Evolutionary conservation across 2,329 filamentous ascomycete genomes (phyloP).

Genomic region (Gaeumannomyces sp.): DNA sequence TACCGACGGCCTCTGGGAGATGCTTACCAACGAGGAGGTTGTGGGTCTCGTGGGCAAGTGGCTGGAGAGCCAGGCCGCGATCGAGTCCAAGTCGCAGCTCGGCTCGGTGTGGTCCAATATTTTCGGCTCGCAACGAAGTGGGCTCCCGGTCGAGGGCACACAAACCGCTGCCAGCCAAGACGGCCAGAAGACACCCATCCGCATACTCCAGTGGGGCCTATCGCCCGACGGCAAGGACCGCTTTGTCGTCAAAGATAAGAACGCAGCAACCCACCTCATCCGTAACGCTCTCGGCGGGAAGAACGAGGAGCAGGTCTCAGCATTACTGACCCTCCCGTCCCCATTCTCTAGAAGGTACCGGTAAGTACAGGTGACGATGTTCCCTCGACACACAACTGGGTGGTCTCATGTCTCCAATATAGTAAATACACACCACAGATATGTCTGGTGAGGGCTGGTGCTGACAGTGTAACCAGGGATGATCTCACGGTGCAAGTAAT

Average conservation of each 20-base stretch:
- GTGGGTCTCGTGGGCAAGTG: slow-evolving; percentile 94
- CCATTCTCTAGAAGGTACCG: slow-evolving; percentile 89
- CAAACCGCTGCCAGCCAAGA: slow-evolving; percentile 39
- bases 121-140: slow-evolving; percentile 43
- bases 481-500: slow-evolving; percentile 97
- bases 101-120: slow-evolving; percentile 62
- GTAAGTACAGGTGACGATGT: slow-evolving; percentile 40
- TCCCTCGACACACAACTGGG: not conserved
- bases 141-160: slow-evolving; percentile 66
- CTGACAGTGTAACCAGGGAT: slow-evolving; percentile 51
- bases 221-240: slow-evolving; percentile 65
- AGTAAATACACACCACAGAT: too few relatives aligned
- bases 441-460: not conserved
- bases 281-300: slow-evolving; percentile 91
- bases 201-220: slow-evolving; percentile 86
- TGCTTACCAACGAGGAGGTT: slow-evolving; percentile 97
- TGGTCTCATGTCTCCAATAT: not conserved
- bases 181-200: slow-evolving; percentile 82
- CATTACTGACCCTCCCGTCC: slow-evolving; percentile 81
- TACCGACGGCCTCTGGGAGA: slow-evolving; percentile 96
- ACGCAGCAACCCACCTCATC: slow-evolving; percentile 91
- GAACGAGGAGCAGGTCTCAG: slow-evolving; percentile 89
- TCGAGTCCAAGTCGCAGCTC: slow-evolving; percentile 55
- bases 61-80: slow-evolving; percentile 68
- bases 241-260: slow-evolving; percentile 94